These are phyloP conservation scores for Mycena albidolilacea DNA, from an alignment of 768 basidiomycete species.

Conservation along the genomic window DNA sequence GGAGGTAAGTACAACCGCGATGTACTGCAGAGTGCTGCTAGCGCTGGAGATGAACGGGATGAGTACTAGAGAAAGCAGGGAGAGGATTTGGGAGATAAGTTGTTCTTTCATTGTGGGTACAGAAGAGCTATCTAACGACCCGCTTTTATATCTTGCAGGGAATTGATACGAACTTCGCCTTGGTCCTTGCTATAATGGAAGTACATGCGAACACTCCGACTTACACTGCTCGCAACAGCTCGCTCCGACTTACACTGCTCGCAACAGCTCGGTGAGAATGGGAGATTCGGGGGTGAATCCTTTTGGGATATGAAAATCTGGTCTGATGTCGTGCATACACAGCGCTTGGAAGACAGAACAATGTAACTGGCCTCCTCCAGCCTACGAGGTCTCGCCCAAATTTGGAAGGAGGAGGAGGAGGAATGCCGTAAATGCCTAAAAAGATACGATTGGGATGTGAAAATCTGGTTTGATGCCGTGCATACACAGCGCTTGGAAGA, in stretches of 20 bases:
- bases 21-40: neutral
- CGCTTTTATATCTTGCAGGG: neutral
- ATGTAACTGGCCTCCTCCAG: neutral
- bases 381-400: neutral
- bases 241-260: neutral
- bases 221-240: neutral
- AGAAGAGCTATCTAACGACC: neutral
- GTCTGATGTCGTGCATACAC: neutral
- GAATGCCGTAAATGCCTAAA: neutral
- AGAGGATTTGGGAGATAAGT: neutral
- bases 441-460: neutral
- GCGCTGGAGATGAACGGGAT: constrained; percentile 15
- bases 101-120: constrained; percentile 1
- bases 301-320: neutral
- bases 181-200: neutral
- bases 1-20: neutral
- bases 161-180: neutral
- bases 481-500: neutral
- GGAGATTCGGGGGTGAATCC: neutral
- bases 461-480: neutral
- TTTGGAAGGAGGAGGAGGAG: neutral
- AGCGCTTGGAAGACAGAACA: neutral
- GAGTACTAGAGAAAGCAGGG: neutral
- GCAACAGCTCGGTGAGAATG: neutral
- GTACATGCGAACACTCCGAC: neutral